phyloP scores from a whole-genome alignment of 352 stramenopile species.

The Phytopythium litorale region DNA sequence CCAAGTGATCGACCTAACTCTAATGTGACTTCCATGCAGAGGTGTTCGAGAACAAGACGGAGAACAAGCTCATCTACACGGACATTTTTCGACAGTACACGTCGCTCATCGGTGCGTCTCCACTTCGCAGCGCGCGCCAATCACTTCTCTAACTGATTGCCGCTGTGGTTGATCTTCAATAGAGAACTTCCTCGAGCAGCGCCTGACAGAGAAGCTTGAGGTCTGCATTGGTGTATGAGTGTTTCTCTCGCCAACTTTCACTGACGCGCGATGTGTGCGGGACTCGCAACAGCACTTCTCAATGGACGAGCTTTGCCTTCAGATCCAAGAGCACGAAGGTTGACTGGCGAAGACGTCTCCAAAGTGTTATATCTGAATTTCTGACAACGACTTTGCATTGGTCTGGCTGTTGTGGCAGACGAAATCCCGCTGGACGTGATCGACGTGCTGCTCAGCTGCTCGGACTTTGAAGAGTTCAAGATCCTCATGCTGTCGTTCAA shows the following conservation, averaged over 20 bases:
- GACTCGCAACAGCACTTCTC: conserved; percentile 53
- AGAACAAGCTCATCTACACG: conserved; percentile 86
- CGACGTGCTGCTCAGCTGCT: conserved; percentile 76
- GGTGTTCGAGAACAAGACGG: conserved; percentile 77
- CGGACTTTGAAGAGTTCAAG: conserved; percentile 88
- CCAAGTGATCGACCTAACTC: background rate
- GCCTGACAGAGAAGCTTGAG: conserved; percentile 61
- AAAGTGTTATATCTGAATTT: background rate
- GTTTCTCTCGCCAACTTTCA: background rate
- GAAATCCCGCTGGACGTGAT: conserved; percentile 78
- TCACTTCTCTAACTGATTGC: conserved; percentile 2
- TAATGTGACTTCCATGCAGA: conserved; percentile 25
- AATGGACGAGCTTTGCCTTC: conserved; percentile 75
- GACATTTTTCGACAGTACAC: conserved; percentile 79
- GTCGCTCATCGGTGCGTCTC: conserved; percentile 58
- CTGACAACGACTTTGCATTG: background rate
- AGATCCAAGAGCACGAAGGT: conserved; percentile 84
- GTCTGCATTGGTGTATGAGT: conserved; percentile 10
- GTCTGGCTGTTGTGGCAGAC: conserved; percentile 20
- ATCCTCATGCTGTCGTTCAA: conserved; percentile 86
- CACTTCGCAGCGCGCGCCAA: background rate
- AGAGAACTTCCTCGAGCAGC: conserved; percentile 72
- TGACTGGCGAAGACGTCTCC: background rate
- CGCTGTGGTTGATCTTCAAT: conserved; percentile 1
- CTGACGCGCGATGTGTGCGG: background rate